These are phyloP conservation scores for Sanghuangporus baumii DNA, from an alignment of 1,284 basidiomycete genomes.

Conservation along the genomic window DNA sequence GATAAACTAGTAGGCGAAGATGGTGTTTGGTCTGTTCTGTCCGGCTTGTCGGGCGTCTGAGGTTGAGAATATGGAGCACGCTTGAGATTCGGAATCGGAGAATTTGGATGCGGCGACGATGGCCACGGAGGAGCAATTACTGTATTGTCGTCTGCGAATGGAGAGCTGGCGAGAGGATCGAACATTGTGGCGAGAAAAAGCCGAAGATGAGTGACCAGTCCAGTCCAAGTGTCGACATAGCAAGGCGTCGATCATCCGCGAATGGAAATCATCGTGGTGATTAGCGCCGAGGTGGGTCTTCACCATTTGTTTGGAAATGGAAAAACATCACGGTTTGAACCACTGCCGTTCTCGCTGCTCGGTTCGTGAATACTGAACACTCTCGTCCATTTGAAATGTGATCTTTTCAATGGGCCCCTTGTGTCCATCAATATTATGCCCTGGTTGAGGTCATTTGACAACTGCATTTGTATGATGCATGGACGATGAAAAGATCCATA, in stretches of 20 bases:
- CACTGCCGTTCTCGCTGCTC: too few species aligned
- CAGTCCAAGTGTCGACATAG: not conserved
- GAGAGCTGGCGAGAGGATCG: conserved; percentile 34
- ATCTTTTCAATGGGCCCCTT: too few species aligned
- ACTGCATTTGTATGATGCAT: too few species aligned
- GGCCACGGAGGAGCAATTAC: conserved; percentile 35
- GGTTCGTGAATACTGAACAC: too few species aligned
- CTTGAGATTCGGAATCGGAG: conserved; percentile 36
- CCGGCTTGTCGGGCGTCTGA: conserved; percentile 36
- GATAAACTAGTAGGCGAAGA: conserved; percentile 30
- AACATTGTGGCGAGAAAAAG: conserved; percentile 25
- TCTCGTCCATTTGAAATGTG: too few species aligned
- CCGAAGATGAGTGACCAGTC: not conserved
- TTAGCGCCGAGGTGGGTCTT: too few species aligned
- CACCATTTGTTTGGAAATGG: too few species aligned
- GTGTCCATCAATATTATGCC: too few species aligned
- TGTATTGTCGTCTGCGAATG: conserved; percentile 24
- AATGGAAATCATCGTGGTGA: not conserved
- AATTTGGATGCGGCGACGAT: conserved; percentile 36
- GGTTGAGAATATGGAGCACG: conserved; percentile 30
- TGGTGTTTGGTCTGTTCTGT: not conserved
- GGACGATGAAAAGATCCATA: too few species aligned
- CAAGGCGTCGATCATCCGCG: not conserved
- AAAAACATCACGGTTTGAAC: not conserved
- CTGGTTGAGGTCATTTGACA: too few species aligned